phyloP scores from a whole-genome alignment of 768 basidiomycete species.

The Agaricus blazei region DNA sequence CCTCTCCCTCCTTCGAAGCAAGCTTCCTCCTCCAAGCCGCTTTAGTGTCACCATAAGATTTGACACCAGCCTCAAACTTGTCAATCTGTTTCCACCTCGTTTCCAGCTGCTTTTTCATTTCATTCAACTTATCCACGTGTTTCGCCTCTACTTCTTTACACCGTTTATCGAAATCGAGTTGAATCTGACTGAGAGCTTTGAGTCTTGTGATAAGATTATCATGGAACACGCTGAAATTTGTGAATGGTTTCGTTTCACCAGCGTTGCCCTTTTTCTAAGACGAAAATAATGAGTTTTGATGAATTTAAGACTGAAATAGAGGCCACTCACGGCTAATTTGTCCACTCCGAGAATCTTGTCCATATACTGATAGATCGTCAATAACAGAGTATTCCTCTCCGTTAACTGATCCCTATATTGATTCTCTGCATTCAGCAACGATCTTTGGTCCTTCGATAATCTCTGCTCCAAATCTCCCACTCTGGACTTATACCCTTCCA shows the following conservation, averaged over 20 bases:
- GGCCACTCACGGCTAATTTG: slow-evolving; percentile 65
- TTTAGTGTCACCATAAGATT: slow-evolving; percentile 77
- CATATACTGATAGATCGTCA: slow-evolving; percentile 93
- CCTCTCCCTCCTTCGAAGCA: slow-evolving; percentile 79
- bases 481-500: slow-evolving; percentile 50
- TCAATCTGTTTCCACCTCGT: slow-evolving; percentile 88
- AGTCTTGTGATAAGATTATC: slow-evolving; percentile 89
- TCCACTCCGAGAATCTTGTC: slow-evolving; percentile 91
- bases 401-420: slow-evolving; percentile 90
- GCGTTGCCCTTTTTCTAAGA: slow-evolving; percentile 66
- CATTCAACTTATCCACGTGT: slow-evolving; percentile 67
- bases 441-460: slow-evolving; percentile 76
- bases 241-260: slow-evolving; percentile 87
- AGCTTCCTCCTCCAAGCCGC: slow-evolving; percentile 80
- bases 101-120: slow-evolving; percentile 86
- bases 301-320: neutral
- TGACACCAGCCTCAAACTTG: slow-evolving; percentile 84
- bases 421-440: slow-evolving; percentile 62
- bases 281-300: slow-evolving; percentile 2
- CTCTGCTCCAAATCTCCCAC: slow-evolving; percentile 75
- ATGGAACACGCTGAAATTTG: slow-evolving; percentile 91
- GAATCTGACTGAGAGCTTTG: slow-evolving; percentile 79
- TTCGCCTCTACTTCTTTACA: slow-evolving; percentile 72
- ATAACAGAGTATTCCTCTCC: slow-evolving; percentile 84
- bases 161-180: slow-evolving; percentile 81